Evolutionary conservation across 768 basidiomycete species (phyloP).

Genomic region (Kwoniella pini): DNA sequence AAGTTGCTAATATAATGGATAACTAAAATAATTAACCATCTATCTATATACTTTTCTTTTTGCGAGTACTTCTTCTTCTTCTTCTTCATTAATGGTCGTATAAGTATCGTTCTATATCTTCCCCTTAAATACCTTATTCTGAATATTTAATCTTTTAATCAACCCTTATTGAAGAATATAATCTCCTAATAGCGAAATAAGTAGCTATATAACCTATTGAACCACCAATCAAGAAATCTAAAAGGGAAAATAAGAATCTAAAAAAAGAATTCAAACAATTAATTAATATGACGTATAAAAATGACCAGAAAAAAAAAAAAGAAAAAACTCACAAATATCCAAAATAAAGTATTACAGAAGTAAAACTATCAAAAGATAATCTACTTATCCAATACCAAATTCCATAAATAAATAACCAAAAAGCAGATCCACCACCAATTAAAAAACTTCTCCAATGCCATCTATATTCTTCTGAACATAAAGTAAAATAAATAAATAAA

Average conservation of each 20-base stretch:
- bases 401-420: slow-evolving; percentile 88
- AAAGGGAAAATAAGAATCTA: slow-evolving; percentile 68
- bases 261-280: too few relatives aligned
- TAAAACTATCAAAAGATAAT: slow-evolving; percentile 77
- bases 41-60: too few relatives aligned
- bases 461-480: slow-evolving; percentile 94
- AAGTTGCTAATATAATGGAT: too few relatives aligned
- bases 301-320: too few relatives aligned
- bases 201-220: slow-evolving; percentile 86
- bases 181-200: slow-evolving; percentile 81
- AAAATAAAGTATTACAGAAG: slow-evolving; percentile 79
- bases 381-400: slow-evolving; percentile 70
- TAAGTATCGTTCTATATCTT: not conserved
- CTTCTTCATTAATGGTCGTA: too few relatives aligned
- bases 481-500: slow-evolving; percentile 66
- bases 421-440: slow-evolving; percentile 84
- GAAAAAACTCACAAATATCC: slow-evolving; percentile 67
- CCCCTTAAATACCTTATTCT: not conserved
- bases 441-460: slow-evolving; percentile 98
- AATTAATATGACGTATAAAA: not conserved
- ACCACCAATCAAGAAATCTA: slow-evolving; percentile 88
- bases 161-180: slow-evolving; percentile 63
- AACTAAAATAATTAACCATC: too few relatives aligned
- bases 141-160: slow-evolving; percentile 26
- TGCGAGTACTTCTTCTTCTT: too few relatives aligned